Percentiles rank a stretch among this genome's conserved stretches.
phyloP scores from a whole-genome alignment of 2,329 filamentous ascomycete genomes.

The Fusarium acutatum region DNA sequence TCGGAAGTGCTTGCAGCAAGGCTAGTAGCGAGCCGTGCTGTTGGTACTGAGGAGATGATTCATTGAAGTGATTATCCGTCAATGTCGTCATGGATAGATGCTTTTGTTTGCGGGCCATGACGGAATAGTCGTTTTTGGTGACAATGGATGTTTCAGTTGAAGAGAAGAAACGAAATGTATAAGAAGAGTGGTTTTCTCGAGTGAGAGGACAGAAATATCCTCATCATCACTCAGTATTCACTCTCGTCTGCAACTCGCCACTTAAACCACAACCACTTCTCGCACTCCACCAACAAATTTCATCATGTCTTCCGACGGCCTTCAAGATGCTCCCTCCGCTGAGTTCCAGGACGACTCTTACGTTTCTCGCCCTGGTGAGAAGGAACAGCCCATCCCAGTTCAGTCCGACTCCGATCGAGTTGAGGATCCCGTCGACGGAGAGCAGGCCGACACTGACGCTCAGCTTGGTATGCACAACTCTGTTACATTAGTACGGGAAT shows the following conservation, averaged over 20 bases:
- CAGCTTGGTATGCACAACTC: constrained; percentile 22
- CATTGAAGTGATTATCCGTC: constrained; percentile 16
- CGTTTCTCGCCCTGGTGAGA: constrained; percentile 28
- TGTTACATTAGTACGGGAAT: accelerated
- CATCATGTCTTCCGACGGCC: constrained; percentile 28
- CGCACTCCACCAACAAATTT: background rate
- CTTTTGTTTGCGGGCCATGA: constrained; percentile 15
- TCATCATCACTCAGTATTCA: background rate
- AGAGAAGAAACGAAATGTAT: background rate
- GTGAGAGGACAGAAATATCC: accelerated
- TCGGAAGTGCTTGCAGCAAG: constrained; percentile 12
- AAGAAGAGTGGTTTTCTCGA: background rate
- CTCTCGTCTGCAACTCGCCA: background rate
- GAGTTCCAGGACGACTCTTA: constrained; percentile 29
- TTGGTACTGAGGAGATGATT: constrained; percentile 30
- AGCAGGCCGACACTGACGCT: constrained; percentile 23
- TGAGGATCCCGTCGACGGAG: constrained; percentile 23
- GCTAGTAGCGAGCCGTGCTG: background rate
- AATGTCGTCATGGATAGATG: constrained; percentile 39
- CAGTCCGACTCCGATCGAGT: constrained; percentile 29
- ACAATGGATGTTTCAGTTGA: background rate
- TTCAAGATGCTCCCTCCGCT: constrained; percentile 15
- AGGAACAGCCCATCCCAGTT: constrained; percentile 31
- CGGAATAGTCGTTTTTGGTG: background rate
- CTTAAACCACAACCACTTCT: background rate